These are phyloP conservation scores for Angophora floribunda DNA, from an alignment of 345 rosid genomes.

Conservation along the genomic window DNA sequence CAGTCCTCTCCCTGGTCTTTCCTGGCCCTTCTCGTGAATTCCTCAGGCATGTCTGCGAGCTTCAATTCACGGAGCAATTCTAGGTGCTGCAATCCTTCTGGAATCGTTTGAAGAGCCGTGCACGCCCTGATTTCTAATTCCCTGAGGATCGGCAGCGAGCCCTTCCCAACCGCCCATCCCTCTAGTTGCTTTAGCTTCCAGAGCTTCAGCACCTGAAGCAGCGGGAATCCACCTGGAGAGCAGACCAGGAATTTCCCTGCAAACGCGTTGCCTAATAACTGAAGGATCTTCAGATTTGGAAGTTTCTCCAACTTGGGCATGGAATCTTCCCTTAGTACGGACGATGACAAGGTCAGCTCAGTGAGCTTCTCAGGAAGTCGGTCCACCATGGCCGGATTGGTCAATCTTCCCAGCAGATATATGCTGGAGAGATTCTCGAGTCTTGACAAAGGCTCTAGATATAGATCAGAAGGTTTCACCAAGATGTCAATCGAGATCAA, in stretches of 20 bases:
- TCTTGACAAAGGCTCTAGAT: not conserved
- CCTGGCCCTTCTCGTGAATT: not conserved
- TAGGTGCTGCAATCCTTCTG: not conserved
- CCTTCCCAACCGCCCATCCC: not conserved
- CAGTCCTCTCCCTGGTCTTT: not conserved
- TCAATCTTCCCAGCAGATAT: conserved; percentile 13
- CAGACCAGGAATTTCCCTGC: conserved; percentile 12
- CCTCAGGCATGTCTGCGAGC: not conserved
- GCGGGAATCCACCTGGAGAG: not conserved
- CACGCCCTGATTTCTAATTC: conserved; percentile 20
- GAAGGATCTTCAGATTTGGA: conserved; percentile 5
- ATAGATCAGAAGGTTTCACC: not conserved
- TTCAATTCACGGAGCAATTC: not conserved
- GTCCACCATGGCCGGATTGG: not conserved
- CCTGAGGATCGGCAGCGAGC: conserved; percentile 2
- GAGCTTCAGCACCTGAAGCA: conserved; percentile 12
- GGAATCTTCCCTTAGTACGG: conserved; percentile 8
- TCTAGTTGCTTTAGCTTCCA: conserved; percentile 20
- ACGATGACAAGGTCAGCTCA: conserved; percentile 16
- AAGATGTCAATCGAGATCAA: conserved; percentile 4
- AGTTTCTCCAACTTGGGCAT: conserved; percentile 9
- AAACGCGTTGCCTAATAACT: conserved; percentile 11
- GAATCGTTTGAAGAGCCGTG: not conserved
- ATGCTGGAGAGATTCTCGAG: conserved; percentile 3
- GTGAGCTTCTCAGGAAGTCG: not conserved